These are phyloP conservation scores for Boechera stricta DNA, from an alignment of 345 rosid species.

Conservation along the genomic window DNA sequence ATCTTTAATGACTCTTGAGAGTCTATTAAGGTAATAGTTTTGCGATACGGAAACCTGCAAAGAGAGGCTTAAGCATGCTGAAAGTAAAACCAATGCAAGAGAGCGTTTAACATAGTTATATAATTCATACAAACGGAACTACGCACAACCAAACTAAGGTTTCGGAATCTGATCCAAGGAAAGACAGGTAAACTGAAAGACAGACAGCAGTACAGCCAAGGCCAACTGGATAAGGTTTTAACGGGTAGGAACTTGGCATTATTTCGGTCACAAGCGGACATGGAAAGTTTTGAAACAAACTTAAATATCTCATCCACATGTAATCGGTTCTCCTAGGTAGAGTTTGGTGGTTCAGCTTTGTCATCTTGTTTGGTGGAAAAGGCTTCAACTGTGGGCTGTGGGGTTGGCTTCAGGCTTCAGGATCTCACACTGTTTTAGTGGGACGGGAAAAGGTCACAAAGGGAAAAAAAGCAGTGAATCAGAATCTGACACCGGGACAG, in stretches of 20 bases:
- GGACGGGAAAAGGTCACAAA: conserved; percentile 74
- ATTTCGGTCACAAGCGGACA: conserved; percentile 57
- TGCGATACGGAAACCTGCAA: conserved; percentile 22
- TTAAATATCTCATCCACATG: conserved; percentile 55
- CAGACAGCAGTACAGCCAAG: conserved; percentile 53
- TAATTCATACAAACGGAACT: conserved; percentile 35
- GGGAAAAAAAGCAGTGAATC: conserved; percentile 75
- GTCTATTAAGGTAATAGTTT: not conserved
- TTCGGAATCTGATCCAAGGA: conserved; percentile 33
- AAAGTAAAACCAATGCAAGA: conserved; percentile 3
- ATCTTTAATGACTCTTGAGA: conserved; percentile 9
- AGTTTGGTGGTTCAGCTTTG: conserved; percentile 82
- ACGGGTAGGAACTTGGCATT: conserved; percentile 67
- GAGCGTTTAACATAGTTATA: conserved; percentile 21
- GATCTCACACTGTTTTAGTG: conserved; percentile 85
- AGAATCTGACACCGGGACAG: conserved; percentile 61
- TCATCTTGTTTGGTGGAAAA: conserved; percentile 83
- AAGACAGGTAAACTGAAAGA: conserved; percentile 36
- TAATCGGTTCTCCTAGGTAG: conserved; percentile 72
- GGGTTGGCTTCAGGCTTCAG: conserved; percentile 94
- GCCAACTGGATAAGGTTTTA: conserved; percentile 59
- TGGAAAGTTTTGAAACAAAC: conserved; percentile 54
- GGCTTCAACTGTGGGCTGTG: conserved; percentile 85
- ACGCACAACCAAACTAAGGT: conserved; percentile 38
- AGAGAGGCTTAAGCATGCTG: conserved; percentile 22